These are phyloP conservation scores for Penicillium goetzii DNA, from an alignment of 495 filamentous ascomycete species.

Conservation along the genomic window DNA sequence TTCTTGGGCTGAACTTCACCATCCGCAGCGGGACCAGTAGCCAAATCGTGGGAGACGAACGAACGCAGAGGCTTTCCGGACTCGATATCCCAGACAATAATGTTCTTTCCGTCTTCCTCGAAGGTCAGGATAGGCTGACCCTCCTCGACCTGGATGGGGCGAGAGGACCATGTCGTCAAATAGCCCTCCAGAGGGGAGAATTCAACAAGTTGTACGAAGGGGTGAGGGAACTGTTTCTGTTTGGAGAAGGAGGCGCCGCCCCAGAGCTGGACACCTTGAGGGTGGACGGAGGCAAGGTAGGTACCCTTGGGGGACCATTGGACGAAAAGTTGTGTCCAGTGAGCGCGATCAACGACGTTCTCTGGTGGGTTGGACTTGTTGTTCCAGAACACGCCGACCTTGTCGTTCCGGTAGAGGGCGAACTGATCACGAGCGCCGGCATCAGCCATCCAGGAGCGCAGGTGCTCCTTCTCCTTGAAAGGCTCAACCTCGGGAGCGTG, in stretches of 20 bases:
- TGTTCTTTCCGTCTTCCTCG: conserved; percentile 98
- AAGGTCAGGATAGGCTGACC: conserved; percentile 72
- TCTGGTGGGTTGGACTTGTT: conserved; percentile 91
- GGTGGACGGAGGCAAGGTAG: conserved; percentile 90
- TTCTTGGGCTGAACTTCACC: conserved; percentile 75
- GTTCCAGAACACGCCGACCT: conserved; percentile 96
- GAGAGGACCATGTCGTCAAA: conserved; percentile 93
- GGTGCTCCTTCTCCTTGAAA: conserved; percentile 90
- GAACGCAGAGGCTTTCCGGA: conserved; percentile 88
- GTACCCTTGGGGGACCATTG: conserved; percentile 97
- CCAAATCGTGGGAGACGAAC: conserved; percentile 81
- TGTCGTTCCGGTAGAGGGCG: conserved; percentile 85
- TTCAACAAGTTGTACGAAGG: conserved; percentile 91
- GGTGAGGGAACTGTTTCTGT: conserved; percentile 90
- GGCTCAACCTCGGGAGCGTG: conserved; percentile 72
- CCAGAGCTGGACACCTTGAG: conserved; percentile 96
- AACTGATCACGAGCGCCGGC: conserved; percentile 89
- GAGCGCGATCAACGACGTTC: conserved; percentile 81
- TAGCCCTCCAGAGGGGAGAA: conserved; percentile 95
- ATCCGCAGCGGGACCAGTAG: conserved; percentile 59
- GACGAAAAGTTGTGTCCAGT: conserved; percentile 97
- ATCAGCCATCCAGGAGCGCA: conserved; percentile 90
- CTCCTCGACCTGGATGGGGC: conserved; percentile 88
- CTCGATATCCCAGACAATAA: conserved; percentile 96
- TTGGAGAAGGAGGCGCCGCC: conserved; percentile 86